These are phyloP conservation scores for Elaeagnus macrophylla DNA, from an alignment of 306 rosid species.

Conservation along the genomic window DNA sequence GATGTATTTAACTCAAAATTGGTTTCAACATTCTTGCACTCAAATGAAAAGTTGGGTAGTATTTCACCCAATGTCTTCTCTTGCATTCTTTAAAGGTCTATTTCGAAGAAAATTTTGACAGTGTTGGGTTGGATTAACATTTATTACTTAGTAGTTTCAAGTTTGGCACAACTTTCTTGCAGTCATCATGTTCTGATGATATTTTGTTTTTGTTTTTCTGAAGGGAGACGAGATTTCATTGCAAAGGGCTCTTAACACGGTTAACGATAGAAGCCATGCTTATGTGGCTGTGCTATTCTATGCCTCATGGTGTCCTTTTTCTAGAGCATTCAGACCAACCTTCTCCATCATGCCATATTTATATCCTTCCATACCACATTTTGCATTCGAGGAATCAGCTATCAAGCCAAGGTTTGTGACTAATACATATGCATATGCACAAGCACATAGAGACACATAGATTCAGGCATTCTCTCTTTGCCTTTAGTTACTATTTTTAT, in stretches of 20 bases:
- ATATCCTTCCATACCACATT: conserved; percentile 79
- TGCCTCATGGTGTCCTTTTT: conserved; percentile 97
- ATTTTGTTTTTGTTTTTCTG: conserved; percentile 15
- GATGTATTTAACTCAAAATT: too few relatives aligned
- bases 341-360: conserved; percentile 65
- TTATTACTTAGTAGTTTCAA: neutral
- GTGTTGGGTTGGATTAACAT: neutral
- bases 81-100: too few relatives aligned
- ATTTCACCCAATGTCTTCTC: too few relatives aligned
- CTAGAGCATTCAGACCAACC: conserved; percentile 62
- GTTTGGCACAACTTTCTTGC: neutral
- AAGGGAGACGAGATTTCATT: conserved; percentile 85
- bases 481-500: neutral
- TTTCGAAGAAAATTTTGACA: too few relatives aligned
- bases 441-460: too few relatives aligned
- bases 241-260: conserved; percentile 75
- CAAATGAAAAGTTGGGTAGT: too few relatives aligned
- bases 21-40: too few relatives aligned
- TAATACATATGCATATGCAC: neutral
- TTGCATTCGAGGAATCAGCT: conserved; percentile 79
- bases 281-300: conserved; percentile 87
- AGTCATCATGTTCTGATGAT: conserved; percentile 15
- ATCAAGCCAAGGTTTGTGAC: conserved; percentile 85
- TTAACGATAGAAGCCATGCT: conserved; percentile 57
- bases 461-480: neutral